phyloP scores from a whole-genome alignment of 305 asterid species.

The Rubia peregrina region DNA sequence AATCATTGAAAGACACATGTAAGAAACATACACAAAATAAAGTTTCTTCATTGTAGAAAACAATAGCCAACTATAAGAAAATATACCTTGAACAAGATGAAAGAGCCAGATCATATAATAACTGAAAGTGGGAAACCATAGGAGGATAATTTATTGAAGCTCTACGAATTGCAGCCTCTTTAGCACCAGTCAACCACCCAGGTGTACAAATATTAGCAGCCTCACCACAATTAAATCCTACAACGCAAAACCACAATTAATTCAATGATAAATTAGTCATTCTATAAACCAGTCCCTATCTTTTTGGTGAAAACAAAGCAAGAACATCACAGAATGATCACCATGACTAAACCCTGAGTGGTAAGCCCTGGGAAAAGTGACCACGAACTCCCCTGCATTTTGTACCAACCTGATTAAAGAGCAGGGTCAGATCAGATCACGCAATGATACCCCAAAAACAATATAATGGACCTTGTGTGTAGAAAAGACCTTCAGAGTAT shows the following conservation, averaged over 20 bases:
- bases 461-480: neutral
- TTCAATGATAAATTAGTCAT: constrained; percentile 2
- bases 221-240: constrained; percentile 98
- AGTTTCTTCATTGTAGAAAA: constrained; percentile 7
- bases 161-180: constrained; percentile 97
- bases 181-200: constrained; percentile 94
- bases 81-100: constrained; percentile 85
- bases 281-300: neutral
- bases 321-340: constrained; percentile 29
- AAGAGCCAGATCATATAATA: constrained; percentile 87
- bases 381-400: constrained; percentile 98
- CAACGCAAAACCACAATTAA: constrained; percentile 21
- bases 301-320: constrained; percentile 10
- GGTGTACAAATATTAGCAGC: constrained; percentile 99
- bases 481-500: neutral
- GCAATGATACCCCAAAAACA: neutral
- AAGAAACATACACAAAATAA: neutral
- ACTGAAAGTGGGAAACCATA: constrained; percentile 98
- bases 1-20: constrained; percentile 2
- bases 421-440: neutral
- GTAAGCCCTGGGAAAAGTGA: constrained; percentile 98
- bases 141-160: constrained; percentile 96
- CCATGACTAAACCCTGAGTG: constrained; percentile 99
- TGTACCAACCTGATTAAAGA: constrained; percentile 70
- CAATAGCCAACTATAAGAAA: constrained; percentile 17